Conservation (phyloP, 306 rosid species). For the Trifolium pratense region DNA sequence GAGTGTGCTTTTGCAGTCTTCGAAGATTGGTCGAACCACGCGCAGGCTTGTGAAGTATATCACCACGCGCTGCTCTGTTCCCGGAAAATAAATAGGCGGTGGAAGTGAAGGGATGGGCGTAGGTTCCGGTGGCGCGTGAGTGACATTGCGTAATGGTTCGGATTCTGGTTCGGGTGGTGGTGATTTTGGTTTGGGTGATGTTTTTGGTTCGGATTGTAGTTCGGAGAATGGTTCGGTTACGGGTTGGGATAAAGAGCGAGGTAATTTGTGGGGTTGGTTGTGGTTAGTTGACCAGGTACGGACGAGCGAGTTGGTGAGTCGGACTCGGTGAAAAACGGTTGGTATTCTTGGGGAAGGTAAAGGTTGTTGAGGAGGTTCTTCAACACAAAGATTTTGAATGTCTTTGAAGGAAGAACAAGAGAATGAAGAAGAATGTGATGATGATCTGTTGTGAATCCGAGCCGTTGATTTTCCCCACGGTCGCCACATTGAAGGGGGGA, state of each 20-base stretch:
- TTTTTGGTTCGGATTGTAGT: neutral
- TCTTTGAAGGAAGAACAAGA: constrained; percentile 90
- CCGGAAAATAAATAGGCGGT: constrained; percentile 49
- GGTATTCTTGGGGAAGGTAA: constrained; percentile 35
- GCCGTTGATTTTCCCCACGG: constrained; percentile 78
- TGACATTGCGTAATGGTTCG: neutral
- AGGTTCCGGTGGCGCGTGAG: neutral
- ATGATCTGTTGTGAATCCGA: constrained; percentile 57
- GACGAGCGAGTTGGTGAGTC: constrained; percentile 66
- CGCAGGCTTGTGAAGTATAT: constrained; percentile 90
- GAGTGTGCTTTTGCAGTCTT: constrained; percentile 72
- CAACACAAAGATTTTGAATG: constrained; percentile 69
- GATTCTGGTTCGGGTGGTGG: neutral
- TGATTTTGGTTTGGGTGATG: neutral
- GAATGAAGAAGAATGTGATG: constrained; percentile 52
- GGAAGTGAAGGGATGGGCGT: neutral
- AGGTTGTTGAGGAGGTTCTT: constrained; percentile 50
- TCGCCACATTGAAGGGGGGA: constrained; percentile 83
- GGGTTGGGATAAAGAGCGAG: constrained; percentile 30
- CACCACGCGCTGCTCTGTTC: constrained; percentile 73
- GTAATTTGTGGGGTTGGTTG: constrained; percentile 11
- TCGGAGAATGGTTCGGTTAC: neutral
- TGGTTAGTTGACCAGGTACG: constrained; percentile 51
- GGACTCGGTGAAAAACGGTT: constrained; percentile 73
- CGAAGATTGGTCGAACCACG: constrained; percentile 79